Percentiles rank a stretch among this genome's conserved stretches.
phyloP scores from a whole-genome alignment of 2,329 filamentous ascomycete genomes.

The Microcyclospora tardicrescens region DNA sequence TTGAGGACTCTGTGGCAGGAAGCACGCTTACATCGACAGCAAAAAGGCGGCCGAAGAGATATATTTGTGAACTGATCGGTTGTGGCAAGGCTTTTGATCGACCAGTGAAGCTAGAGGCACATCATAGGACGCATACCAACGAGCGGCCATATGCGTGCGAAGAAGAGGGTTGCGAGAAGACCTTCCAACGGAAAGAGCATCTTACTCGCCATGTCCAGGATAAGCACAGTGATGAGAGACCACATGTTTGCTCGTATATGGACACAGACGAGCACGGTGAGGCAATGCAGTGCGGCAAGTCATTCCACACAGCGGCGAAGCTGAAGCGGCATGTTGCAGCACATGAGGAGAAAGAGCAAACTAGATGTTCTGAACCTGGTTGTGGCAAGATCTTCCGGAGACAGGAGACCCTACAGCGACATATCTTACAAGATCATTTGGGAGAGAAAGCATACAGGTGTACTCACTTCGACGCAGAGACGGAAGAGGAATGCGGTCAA shows the following conservation, averaged over 20 bases:
- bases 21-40: conserved; percentile 14
- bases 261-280: conserved; percentile 7
- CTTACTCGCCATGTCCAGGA: conserved; percentile 74
- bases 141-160: conserved; percentile 67
- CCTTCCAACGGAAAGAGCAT: conserved; percentile 77
- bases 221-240: conserved; percentile 58
- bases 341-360: conserved; percentile 57
- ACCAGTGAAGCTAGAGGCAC: conserved; percentile 64
- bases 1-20: conserved; percentile 7
- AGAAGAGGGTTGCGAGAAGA: conserved; percentile 60
- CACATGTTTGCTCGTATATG: conserved; percentile 54
- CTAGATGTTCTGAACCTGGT: conserved; percentile 34
- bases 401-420: conserved; percentile 70
- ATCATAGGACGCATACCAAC: conserved; percentile 74
- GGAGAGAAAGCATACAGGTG: conserved; percentile 61
- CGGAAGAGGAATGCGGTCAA: conserved; percentile 42
- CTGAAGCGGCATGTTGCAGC: conserved; percentile 65
- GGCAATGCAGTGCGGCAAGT: conserved; percentile 56
- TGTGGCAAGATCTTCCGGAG: conserved; percentile 83
- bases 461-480: conserved; percentile 38
- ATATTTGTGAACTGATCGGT: conserved; percentile 57
- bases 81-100: conserved; percentile 82
- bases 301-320: conserved; percentile 67
- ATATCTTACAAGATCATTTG: conserved; percentile 66
- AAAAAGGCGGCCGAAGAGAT: conserved; percentile 50